Evolutionary conservation across 1,284 basidiomycete species (phyloP).

Genomic region (Moesziomyces sp.): DNA sequence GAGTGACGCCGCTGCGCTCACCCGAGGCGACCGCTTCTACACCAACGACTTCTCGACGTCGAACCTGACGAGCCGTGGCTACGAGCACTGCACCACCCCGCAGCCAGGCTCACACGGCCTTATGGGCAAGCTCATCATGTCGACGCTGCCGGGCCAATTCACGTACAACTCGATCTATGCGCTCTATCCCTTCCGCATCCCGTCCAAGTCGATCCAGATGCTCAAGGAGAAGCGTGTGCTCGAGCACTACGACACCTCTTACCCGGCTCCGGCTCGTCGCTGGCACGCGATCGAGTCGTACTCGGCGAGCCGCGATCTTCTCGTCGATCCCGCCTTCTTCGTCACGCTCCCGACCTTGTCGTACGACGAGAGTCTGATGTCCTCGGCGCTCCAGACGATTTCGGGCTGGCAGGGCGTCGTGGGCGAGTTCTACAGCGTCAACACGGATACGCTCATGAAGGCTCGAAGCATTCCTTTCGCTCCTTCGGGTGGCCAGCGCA

Average conservation of each 20-base stretch:
- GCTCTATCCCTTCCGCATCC: constrained; percentile 78
- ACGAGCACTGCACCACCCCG: constrained; percentile 27
- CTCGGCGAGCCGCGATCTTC: constrained; percentile 34
- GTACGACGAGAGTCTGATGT: constrained; percentile 41
- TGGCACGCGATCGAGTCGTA: constrained; percentile 46
- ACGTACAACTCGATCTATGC: constrained; percentile 49
- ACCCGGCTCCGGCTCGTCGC: constrained; percentile 20
- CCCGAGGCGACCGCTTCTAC: constrained; percentile 83
- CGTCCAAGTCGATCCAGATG: constrained; percentile 69
- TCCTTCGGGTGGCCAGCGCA: constrained; percentile 18
- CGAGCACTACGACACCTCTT: constrained; percentile 70
- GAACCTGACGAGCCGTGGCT: constrained; percentile 75
- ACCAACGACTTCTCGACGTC: constrained; percentile 82
- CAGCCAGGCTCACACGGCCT: constrained; percentile 41
- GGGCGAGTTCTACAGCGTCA: constrained; percentile 28
- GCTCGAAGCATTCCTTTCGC: constrained; percentile 20
- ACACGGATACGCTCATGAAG: constrained; percentile 22
- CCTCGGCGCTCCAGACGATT: constrained; percentile 36
- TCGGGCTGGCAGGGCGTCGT: constrained; percentile 35
- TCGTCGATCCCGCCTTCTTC: constrained; percentile 40
- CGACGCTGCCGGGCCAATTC: constrained; percentile 45
- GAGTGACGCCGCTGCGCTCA: constrained; percentile 85
- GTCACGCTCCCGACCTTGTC: constrained; percentile 24
- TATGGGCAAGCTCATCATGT: constrained; percentile 50
- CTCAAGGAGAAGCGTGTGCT: constrained; percentile 74